phyloP scores from a whole-genome alignment of 768 basidiomycete genomes.

The Kwoniella bestiolae region DNA sequence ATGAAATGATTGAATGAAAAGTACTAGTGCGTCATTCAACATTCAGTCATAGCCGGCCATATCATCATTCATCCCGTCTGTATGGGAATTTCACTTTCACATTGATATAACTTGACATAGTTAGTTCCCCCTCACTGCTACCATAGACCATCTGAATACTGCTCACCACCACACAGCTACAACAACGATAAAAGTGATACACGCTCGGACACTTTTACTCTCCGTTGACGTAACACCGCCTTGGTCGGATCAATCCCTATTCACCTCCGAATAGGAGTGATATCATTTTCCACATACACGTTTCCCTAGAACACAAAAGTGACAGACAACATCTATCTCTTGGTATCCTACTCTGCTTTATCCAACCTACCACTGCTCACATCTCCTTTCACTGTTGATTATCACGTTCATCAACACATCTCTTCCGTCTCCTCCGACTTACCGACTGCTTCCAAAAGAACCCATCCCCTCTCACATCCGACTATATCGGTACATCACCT shows the following conservation, averaged over 20 bases:
- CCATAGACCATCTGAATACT: no score
- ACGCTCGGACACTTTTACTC: neutral
- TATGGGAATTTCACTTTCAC: neutral
- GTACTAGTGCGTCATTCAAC: constrained; percentile 7
- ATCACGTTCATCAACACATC: neutral
- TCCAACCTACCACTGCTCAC: neutral
- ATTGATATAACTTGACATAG: neutral
- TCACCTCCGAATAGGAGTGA: neutral
- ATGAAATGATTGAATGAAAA: neutral
- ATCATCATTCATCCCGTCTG: neutral
- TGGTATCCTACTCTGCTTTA: neutral
- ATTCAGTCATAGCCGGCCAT: constrained; percentile 1
- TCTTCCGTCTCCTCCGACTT: neutral
- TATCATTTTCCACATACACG: neutral
- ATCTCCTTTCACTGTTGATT: neutral
- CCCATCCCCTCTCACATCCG: neutral
- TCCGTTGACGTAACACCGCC: neutral
- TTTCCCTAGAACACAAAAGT: constrained; percentile 14
- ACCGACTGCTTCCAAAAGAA: neutral
- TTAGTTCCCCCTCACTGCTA: no score
- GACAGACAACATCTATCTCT: neutral
- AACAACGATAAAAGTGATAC: no score
- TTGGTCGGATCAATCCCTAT: constrained; percentile 2
- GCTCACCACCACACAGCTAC: neutral
- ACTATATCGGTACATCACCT: constrained; percentile 5